Evolutionary conservation across 2,329 filamentous ascomycete species (phyloP).

Genomic region (Monilinia laxa): DNA sequence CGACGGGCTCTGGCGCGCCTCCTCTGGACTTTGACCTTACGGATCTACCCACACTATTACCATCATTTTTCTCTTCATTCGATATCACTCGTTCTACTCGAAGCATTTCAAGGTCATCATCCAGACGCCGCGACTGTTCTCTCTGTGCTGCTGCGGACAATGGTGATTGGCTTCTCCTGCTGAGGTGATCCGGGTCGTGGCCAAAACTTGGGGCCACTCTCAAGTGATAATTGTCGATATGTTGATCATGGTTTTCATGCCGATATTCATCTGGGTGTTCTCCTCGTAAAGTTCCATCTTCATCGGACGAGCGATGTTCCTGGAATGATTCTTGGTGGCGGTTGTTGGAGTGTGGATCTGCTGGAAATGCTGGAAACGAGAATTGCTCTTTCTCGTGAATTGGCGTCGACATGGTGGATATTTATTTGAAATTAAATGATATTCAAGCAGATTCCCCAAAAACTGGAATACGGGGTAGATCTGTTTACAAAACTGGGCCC

Average conservation of each 20-base stretch:
- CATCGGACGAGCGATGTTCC: constrained; percentile 37
- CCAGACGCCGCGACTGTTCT: constrained; percentile 59
- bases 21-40: constrained; percentile 47
- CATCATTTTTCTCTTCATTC: constrained; percentile 31
- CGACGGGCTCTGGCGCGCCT: constrained; percentile 53
- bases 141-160: constrained; percentile 55
- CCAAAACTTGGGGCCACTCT: constrained; percentile 48
- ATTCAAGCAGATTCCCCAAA: constrained; percentile 1
- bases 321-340: constrained; percentile 12
- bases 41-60: constrained; percentile 40
- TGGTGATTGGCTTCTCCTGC: constrained; percentile 30
- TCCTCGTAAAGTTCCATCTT: constrained; percentile 39
- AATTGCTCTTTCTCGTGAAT: constrained; percentile 37
- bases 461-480: constrained; percentile 10
- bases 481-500: constrained; percentile 13
- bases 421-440: neutral
- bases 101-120: constrained; percentile 65
- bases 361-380: constrained; percentile 38
- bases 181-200: constrained; percentile 35
- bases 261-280: constrained; percentile 22
- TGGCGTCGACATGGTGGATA: constrained; percentile 36
- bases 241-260: constrained; percentile 17
- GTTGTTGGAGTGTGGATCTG: constrained; percentile 22
- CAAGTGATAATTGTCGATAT: constrained; percentile 45
- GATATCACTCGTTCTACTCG: constrained; percentile 61